Conservation (phyloP, 345 rosid genomes). For the Aquilaria sinensis region DNA sequence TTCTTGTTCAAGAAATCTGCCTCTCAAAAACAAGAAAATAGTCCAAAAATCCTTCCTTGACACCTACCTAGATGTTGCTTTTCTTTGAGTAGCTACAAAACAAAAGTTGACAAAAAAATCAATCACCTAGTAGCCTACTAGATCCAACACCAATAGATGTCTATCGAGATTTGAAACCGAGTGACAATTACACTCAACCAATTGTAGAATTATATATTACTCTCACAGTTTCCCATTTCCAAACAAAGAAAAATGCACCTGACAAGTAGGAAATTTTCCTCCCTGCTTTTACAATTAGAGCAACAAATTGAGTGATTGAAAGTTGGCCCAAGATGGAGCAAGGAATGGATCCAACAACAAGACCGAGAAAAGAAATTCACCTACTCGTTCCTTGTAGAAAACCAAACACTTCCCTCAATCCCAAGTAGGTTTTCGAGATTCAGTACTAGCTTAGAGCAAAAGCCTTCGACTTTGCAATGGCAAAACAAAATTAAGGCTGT, state of each 20-base stretch:
- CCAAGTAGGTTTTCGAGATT: slow-evolving; percentile 41
- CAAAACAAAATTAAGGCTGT: slow-evolving; percentile 9
- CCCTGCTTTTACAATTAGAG: neutral
- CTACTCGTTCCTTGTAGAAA: neutral
- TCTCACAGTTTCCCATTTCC: too few relatives aligned
- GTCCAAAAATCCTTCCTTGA: slow-evolving; percentile 7
- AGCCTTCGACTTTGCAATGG: slow-evolving; percentile 11
- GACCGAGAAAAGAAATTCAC: slow-evolving; percentile 6
- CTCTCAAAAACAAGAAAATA: slow-evolving; percentile 6
- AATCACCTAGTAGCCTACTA: neutral
- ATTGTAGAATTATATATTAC: too few relatives aligned
- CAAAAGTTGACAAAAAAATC: neutral
- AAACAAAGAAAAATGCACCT: neutral
- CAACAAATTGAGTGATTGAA: slow-evolving; percentile 6
- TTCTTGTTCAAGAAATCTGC: slow-evolving; percentile 6
- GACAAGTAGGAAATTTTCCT: neutral
- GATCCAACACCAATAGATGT: neutral
- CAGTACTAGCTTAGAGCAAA: slow-evolving; percentile 26
- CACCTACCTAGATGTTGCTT: slow-evolving; percentile 7
- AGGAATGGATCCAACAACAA: slow-evolving; percentile 38
- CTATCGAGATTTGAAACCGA: slow-evolving; percentile 3
- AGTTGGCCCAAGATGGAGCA: slow-evolving; percentile 46
- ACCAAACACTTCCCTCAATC: slow-evolving; percentile 7
- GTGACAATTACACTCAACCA: too few relatives aligned
- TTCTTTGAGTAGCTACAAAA: slow-evolving; percentile 10